Evolutionary conservation across 2,329 filamentous ascomycete species (phyloP).

Genomic region (Cladorrhinum sp.): DNA sequence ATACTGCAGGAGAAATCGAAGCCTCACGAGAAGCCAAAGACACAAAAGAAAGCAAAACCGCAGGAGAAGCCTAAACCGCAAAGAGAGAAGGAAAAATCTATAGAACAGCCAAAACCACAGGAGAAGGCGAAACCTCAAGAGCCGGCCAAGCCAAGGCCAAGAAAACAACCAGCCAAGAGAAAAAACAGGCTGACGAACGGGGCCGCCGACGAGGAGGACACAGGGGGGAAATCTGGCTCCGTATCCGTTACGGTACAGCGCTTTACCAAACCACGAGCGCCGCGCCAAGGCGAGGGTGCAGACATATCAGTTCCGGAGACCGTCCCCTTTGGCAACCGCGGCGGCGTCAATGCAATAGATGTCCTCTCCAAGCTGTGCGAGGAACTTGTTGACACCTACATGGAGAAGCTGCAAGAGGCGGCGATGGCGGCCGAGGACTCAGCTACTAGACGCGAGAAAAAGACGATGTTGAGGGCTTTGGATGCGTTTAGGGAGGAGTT

Average conservation of each 20-base stretch:
- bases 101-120: conserved; percentile 3
- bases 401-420: conserved; percentile 47
- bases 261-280: conserved; percentile 49
- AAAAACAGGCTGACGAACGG: conserved; percentile 12
- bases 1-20: conserved; percentile 12
- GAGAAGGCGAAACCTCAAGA: background rate
- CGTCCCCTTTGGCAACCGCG: conserved; percentile 52
- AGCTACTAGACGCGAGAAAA: conserved; percentile 50
- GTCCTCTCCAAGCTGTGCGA: conserved; percentile 60
- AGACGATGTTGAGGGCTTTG: conserved; percentile 54
- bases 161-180: conserved; percentile 19
- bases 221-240: conserved; percentile 29
- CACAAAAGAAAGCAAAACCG: conserved; percentile 14
- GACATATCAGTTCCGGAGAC: conserved; percentile 36
- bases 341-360: conserved; percentile 60
- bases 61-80: conserved; percentile 13
- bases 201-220: conserved; percentile 20
- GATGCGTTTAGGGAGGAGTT: conserved; percentile 59
- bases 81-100: conserved; percentile 16
- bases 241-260: conserved; percentile 61
- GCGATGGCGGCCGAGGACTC: conserved; percentile 42
- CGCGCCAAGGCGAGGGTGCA: conserved; percentile 39
- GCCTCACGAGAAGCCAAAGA: background rate
- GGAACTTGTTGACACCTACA: conserved; percentile 53
- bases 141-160: conserved; percentile 9